Conservation (phyloP, 176 grass and related monocot species). For the Elymus sibiricus region DNA sequence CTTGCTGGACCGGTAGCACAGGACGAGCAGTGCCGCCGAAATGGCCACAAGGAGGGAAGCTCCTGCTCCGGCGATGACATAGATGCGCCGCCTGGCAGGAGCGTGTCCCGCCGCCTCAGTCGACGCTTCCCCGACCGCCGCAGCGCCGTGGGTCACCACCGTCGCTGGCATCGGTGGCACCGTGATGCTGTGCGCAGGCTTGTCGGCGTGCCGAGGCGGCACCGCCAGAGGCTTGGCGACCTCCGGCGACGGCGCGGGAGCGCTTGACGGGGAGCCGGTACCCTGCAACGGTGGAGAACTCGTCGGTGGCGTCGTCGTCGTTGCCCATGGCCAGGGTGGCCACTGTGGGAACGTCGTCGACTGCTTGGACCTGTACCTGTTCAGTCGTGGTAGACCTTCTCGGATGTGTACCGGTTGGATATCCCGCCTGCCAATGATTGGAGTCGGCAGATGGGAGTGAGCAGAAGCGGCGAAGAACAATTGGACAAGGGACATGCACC, state of each 20-base stretch:
- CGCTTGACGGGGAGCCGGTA: neutral
- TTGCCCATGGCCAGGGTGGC: conserved; percentile 30
- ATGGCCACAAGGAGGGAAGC: conserved; percentile 31
- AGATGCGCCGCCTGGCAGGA: conserved; percentile 5
- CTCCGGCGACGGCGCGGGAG: conserved; percentile 10
- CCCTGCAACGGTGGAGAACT: neutral
- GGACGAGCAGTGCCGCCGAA: conserved; percentile 26
- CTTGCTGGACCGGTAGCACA: conserved; percentile 44
- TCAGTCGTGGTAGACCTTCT: conserved; percentile 7
- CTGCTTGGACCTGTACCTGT: conserved; percentile 10
- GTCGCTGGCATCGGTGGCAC: neutral
- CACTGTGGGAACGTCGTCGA: conserved; percentile 2
- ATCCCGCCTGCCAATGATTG: conserved; percentile 26
- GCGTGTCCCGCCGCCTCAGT: neutral
- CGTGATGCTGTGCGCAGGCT: neutral
- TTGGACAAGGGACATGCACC: conserved; percentile 14
- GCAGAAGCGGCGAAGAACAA: neutral
- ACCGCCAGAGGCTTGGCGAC: neutral
- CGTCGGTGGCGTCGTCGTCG: neutral
- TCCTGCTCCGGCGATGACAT: conserved; percentile 33
- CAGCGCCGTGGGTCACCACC: neutral
- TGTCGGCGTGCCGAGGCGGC: neutral
- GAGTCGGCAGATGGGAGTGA: neutral
- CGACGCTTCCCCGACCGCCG: neutral
- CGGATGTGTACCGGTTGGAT: neutral